Percentiles rank a stretch among this genome's conserved stretches.
Evolutionary conservation across 306 rosid genomes (phyloP).

Genomic region (Herpetospermum pedunculosum): DNA sequence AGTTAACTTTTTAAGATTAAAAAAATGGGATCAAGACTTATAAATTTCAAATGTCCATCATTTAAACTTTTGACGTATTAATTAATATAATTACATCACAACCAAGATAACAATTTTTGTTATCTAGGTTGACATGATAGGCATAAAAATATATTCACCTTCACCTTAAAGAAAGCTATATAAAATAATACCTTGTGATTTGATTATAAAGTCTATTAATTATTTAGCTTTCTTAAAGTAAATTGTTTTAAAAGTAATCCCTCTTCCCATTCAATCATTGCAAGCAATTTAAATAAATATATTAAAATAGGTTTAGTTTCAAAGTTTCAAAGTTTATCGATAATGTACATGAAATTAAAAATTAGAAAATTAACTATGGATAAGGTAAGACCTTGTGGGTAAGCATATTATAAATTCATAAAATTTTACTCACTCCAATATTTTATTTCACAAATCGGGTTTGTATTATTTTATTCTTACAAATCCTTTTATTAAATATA

Average conservation of each 20-base stretch:
- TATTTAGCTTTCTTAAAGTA: not conserved
- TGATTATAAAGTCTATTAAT: not conserved
- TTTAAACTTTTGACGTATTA: not conserved
- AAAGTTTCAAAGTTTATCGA: not conserved
- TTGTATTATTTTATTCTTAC: no score
- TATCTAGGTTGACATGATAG: not conserved
- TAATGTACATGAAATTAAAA: not conserved
- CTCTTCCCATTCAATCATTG: not conserved
- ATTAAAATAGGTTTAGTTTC: not conserved
- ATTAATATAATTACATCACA: not conserved
- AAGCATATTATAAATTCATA: not conserved
- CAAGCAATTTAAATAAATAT: not conserved
- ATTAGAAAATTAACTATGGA: not conserved
- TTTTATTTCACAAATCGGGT: no score
- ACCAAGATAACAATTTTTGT: not conserved
- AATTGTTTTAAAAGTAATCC: not conserved
- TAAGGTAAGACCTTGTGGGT: not conserved
- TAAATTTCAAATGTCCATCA: not conserved
- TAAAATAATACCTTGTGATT: not conserved
- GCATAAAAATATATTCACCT: not conserved
- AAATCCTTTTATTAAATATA: no score
- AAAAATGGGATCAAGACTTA: not conserved
- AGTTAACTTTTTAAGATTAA: not conserved
- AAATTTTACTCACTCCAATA: not conserved
- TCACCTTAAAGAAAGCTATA: not conserved